Conservation (phyloP, 345 rosid genomes). For the Brassica nigra region DNA sequence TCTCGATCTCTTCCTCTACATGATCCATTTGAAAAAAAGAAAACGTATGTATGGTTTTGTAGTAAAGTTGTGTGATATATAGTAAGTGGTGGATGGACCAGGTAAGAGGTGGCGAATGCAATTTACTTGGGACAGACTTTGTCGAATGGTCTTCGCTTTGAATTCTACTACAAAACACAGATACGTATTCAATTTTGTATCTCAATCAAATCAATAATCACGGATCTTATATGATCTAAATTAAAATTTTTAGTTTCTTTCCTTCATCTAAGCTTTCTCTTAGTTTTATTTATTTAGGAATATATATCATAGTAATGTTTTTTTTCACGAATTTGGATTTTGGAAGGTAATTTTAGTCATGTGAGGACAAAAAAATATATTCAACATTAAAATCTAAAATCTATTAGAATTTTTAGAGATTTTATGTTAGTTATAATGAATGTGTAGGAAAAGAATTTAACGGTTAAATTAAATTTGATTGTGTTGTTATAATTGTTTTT, state of each 20-base stretch:
- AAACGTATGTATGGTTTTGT: background rate
- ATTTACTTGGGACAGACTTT: conserved; percentile 25
- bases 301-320: too few relatives aligned
- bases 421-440: too few relatives aligned
- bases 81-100: conserved; percentile 17
- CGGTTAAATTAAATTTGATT: background rate
- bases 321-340: too few relatives aligned
- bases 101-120: conserved; percentile 35
- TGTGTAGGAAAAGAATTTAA: too few relatives aligned
- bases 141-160: conserved; percentile 28
- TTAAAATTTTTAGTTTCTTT: background rate
- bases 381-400: too few relatives aligned
- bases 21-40: conserved; percentile 15
- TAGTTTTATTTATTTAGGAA: background rate
- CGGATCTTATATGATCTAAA: background rate
- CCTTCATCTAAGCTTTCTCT: background rate
- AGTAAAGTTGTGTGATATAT: background rate
- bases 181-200: background rate
- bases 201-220: background rate
- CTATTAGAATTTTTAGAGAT: too few relatives aligned
- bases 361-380: too few relatives aligned
- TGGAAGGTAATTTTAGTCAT: too few relatives aligned
- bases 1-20: conserved; percentile 51
- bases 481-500: too few relatives aligned
- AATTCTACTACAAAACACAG: conserved; percentile 15